Conservation (phyloP, 2,329 filamentous ascomycete genomes). For the Penicillium expansum region DNA sequence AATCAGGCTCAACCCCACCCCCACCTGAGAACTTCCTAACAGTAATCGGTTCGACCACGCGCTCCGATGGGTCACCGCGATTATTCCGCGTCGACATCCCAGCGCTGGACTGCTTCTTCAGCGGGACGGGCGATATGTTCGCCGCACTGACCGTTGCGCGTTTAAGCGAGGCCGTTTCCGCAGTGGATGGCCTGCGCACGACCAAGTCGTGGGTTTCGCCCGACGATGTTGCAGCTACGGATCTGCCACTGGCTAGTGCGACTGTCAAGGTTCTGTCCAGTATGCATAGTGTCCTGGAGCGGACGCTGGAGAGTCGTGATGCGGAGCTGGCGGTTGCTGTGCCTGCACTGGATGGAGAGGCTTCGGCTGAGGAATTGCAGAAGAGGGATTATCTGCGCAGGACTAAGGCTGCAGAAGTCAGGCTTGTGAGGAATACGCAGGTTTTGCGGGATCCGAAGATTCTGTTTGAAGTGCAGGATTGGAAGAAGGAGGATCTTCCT, state of each 20-base stretch:
- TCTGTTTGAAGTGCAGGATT: constrained; percentile 57
- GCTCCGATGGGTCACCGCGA: constrained; percentile 64
- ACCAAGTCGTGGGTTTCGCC: constrained; percentile 70
- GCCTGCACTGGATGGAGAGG: constrained; percentile 21
- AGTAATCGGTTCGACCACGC: constrained; percentile 73
- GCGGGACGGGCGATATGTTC: constrained; percentile 98
- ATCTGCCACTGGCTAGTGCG: constrained; percentile 79
- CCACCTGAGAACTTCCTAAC: constrained; percentile 54
- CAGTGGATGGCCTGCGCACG: constrained; percentile 49
- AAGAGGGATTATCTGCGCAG: constrained; percentile 64
- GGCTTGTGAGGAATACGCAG: constrained; percentile 71
- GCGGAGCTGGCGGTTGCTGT: constrained; percentile 54
- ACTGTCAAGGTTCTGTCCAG: constrained; percentile 84
- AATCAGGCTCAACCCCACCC: constrained; percentile 36
- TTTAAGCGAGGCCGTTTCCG: constrained; percentile 74
- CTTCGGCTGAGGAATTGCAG: constrained; percentile 47
- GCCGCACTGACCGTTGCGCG: constrained; percentile 84
- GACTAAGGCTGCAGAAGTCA: constrained; percentile 85
- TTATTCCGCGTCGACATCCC: constrained; percentile 87
- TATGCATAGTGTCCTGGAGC: constrained; percentile 81
- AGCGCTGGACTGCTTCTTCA: constrained; percentile 88
- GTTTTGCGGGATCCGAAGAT: constrained; percentile 65
- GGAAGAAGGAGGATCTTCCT: constrained; percentile 32
- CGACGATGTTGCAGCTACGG: constrained; percentile 65
- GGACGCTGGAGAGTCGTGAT: constrained; percentile 65